Base-by-base conservation (phyloP, 257 asterid genomes). In the Solanum neorickii region DNA sequence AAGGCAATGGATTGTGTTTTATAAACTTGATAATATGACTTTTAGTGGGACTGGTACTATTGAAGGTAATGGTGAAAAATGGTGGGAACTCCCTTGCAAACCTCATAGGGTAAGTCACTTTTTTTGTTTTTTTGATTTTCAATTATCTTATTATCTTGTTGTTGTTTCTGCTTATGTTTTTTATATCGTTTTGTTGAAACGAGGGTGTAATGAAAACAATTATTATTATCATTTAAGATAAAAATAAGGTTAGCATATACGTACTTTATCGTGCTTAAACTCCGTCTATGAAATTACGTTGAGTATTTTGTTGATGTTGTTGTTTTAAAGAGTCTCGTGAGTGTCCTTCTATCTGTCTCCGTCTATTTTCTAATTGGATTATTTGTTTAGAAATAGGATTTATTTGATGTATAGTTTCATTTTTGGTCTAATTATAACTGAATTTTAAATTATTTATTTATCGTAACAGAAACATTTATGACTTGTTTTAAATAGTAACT, bases 11-110 rank as follows among this genome's bases (percentile, higher is more conserved):
- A 91, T 97, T 2, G 99, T 97, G 83, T 96, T 97, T 89, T 97
- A 97, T 80, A 88, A 93, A 82, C 93, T 97, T 2, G 88, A 95
- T 77, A 92, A 90, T 35, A 91, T 97, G 98, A 94, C 92, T 12
- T 87, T 97, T 6, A 93, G 92, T 0, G 98, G 99, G 44, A 89
- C 91, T 16, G 99, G 99, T 41, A 94, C 94, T 31, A 93, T 97
- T 78, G 96, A 97, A 93, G 99, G 98, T 21, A 93, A 97, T 56
- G 99, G 99, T 29, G 92, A 93, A 23, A 89, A 95, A 27, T 97
- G 99, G 99, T 97, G 99, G 99, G 94, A 94, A 31, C 98, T 97
- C 31, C 99, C 99, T 3, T 97, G 99, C 96, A 97, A 97, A 88
- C 99, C 99, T 89, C 99, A 97, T 89, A 93, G 87, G 95, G 99